A percentile compares a stretch with the other conserved stretches of the same genome.
Evolutionary conservation across 228 moss, liverwort and hornwort species (phyloP).

Genomic region (Sphagnum magellanicum): DNA sequence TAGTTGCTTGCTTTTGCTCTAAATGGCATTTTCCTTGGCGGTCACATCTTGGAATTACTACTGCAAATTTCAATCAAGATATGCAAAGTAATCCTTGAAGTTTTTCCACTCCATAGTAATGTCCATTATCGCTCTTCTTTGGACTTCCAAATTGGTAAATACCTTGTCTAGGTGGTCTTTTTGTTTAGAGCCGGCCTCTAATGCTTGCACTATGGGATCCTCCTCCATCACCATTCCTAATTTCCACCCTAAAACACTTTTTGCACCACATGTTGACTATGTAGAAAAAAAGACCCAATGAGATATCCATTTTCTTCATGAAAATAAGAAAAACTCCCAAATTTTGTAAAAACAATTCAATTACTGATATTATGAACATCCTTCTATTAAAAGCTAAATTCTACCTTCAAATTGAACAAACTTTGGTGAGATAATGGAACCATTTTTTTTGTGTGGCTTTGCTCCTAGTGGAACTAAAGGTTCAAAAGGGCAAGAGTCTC

Average conservation of each 20-base stretch:
- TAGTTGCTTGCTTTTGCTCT: constrained; percentile 64
- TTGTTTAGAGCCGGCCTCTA: background rate
- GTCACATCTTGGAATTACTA: constrained; percentile 82
- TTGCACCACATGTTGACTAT: background rate
- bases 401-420: background rate
- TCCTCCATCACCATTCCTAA: too few relatives aligned
- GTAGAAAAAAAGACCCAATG: background rate
- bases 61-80: constrained; percentile 87
- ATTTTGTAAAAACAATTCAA: too few relatives aligned
- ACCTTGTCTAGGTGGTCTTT: constrained; percentile 92
- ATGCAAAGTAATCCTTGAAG: constrained; percentile 90
- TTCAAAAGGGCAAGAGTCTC: constrained; percentile 64
- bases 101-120: constrained; percentile 92
- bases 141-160: constrained; percentile 81
- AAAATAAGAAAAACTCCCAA: too few relatives aligned
- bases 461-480: constrained; percentile 57
- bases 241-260: too few relatives aligned
- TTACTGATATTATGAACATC: too few relatives aligned
- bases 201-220: too few relatives aligned
- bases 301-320: too few relatives aligned
- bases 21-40: constrained; percentile 78
- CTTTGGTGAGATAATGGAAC: background rate
- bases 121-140: constrained; percentile 77
- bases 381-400: background rate
- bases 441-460: constrained; percentile 3